Conservation (phyloP, 108 stramenopile genomes). For the Chaetoceros tenuissimus region DNA sequence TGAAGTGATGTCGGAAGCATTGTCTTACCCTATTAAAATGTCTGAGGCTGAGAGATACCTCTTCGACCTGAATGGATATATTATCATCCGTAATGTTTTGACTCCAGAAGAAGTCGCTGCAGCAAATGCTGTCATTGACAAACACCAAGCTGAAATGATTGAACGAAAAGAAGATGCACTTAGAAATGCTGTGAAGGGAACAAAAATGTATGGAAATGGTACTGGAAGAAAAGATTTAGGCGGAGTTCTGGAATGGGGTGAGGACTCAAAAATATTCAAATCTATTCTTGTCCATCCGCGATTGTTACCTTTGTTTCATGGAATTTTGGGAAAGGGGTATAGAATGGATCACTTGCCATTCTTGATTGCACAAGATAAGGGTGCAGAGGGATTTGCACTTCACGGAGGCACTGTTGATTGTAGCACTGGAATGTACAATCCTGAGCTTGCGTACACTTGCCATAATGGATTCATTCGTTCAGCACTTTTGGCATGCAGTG, state of each 20-base stretch:
- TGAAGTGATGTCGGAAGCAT: too few relatives aligned
- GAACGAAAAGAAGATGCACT: slow-evolving; percentile 53
- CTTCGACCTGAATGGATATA: slow-evolving; percentile 87
- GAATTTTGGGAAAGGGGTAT: slow-evolving; percentile 84
- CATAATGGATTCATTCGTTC: slow-evolving; percentile 58
- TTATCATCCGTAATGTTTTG: slow-evolving; percentile 76
- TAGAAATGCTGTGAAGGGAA: slow-evolving; percentile 65
- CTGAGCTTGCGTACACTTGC: slow-evolving; percentile 75
- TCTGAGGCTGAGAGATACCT: slow-evolving; percentile 81
- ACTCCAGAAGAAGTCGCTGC: slow-evolving; percentile 59
- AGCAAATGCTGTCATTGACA: slow-evolving; percentile 73
- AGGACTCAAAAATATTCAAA: slow-evolving; percentile 69
- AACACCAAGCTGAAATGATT: slow-evolving; percentile 49
- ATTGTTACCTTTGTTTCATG: slow-evolving; percentile 77
- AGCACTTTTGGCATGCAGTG: slow-evolving; percentile 69
- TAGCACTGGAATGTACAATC: slow-evolving; percentile 70
- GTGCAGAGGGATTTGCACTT: slow-evolving; percentile 84
- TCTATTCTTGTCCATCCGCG: slow-evolving; percentile 77
- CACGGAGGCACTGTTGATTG: slow-evolving; percentile 90
- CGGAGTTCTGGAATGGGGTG: slow-evolving; percentile 78
- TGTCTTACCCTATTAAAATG: slow-evolving; percentile 42
- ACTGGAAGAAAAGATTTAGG: slow-evolving; percentile 83
- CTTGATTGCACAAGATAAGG: slow-evolving; percentile 70
- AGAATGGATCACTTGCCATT: slow-evolving; percentile 88
- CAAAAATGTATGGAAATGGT: slow-evolving; percentile 59